A percentile compares a stretch with the other conserved stretches of the same genome.
phyloP scores from a whole-genome alignment of 192 early-diverging fungal species.

The Coemansia sp. region DNA sequence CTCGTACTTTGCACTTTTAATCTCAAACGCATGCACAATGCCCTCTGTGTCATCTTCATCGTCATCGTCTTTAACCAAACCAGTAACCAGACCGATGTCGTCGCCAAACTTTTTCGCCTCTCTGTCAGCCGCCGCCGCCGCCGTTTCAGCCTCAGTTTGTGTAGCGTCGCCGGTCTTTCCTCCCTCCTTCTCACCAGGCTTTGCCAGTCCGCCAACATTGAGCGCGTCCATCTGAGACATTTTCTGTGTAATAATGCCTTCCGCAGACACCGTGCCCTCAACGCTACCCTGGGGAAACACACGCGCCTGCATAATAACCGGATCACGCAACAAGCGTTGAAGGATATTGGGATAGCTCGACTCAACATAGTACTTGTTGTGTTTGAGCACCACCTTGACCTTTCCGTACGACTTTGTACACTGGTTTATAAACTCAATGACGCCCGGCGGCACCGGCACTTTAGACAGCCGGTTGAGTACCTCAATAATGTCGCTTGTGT shows the following conservation, averaged over 20 bases:
- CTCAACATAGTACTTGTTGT: conserved; percentile 93
- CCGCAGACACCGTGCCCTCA: conserved; percentile 40
- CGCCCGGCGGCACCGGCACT: conserved; percentile 67
- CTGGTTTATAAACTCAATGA: conserved; percentile 72
- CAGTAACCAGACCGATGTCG: conserved; percentile 29
- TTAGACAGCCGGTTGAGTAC: conserved; percentile 87
- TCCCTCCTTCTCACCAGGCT: neutral
- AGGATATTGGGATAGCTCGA: conserved; percentile 78
- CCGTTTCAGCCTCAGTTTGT: neutral
- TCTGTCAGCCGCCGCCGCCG: neutral
- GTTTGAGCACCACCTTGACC: conserved; percentile 93
- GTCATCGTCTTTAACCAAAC: conserved; percentile 47
- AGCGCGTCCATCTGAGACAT: conserved; percentile 67
- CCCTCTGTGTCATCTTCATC: conserved; percentile 74
- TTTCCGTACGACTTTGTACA: conserved; percentile 91
- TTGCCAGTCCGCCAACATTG: conserved; percentile 59
- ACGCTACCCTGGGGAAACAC: conserved; percentile 50
- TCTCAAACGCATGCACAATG: conserved; percentile 78
- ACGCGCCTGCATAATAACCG: conserved; percentile 67
- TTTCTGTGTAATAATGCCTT: conserved; percentile 57
- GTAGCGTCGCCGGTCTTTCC: neutral
- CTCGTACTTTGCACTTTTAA: conserved; percentile 63
- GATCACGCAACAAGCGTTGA: conserved; percentile 74
- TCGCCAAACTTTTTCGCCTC: conserved; percentile 5
- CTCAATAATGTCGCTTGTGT: conserved; percentile 82